These are phyloP conservation scores for Neohortaea acidophila DNA, from an alignment of 495 filamentous ascomycete species.

Conservation along the genomic window DNA sequence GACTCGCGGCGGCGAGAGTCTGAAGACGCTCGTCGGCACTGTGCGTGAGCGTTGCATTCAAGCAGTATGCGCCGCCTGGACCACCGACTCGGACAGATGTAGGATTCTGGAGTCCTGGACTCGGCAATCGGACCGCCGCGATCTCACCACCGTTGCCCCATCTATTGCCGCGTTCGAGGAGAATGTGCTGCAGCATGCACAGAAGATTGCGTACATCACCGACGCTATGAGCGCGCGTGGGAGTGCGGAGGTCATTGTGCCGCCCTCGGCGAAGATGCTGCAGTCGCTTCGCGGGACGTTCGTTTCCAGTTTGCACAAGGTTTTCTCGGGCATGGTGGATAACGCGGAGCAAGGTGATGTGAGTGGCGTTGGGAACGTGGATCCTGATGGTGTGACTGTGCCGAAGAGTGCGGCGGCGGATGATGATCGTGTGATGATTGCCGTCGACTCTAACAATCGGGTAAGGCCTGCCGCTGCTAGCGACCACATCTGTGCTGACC, in stretches of 20 bases:
- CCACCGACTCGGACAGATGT: constrained; percentile 71
- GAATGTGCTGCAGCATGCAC: constrained; percentile 63
- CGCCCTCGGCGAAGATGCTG: constrained; percentile 68
- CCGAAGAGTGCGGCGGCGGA: neutral
- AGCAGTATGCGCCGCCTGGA: constrained; percentile 74
- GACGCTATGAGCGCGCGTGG: constrained; percentile 43
- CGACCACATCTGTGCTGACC: constrained; percentile 17
- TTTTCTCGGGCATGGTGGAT: constrained; percentile 84
- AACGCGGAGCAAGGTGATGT: constrained; percentile 64
- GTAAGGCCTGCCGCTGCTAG: constrained; percentile 39
- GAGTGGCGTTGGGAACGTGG: constrained; percentile 38
- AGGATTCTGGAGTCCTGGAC: constrained; percentile 89
- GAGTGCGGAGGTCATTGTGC: constrained; percentile 50
- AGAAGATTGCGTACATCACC: constrained; percentile 83
- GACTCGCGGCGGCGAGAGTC: constrained; percentile 43
- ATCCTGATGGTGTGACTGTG: constrained; percentile 24
- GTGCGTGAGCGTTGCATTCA: constrained; percentile 69
- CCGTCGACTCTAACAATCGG: constrained; percentile 47
- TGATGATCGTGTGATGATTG: neutral
- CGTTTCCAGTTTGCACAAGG: constrained; percentile 80
- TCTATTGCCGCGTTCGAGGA: constrained; percentile 69
- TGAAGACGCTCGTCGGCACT: constrained; percentile 56
- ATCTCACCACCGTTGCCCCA: constrained; percentile 79
- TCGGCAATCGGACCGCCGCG: constrained; percentile 54
- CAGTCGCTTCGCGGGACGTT: constrained; percentile 77